Evolutionary conservation across 2,329 filamentous ascomycete genomes (phyloP).

Genomic region (Thelonectria blattea): DNA sequence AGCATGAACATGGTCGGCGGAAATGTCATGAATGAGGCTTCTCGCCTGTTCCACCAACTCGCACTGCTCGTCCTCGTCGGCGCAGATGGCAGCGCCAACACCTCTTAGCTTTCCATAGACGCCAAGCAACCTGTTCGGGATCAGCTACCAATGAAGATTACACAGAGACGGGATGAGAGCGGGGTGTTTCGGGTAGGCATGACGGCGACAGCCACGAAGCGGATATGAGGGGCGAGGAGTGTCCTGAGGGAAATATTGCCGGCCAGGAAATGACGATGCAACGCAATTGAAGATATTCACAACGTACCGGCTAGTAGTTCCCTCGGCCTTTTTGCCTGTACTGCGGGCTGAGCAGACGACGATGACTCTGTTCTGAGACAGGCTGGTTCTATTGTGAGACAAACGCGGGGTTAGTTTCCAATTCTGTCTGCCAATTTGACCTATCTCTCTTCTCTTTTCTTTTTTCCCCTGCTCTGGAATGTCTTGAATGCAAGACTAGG

Average conservation of each 20-base stretch:
- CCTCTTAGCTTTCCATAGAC: slow-evolving; percentile 64
- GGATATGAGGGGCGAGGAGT: neutral
- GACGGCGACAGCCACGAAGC: neutral
- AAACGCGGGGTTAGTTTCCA: slow-evolving; percentile 24
- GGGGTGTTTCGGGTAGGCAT: neutral
- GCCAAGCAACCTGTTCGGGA: slow-evolving; percentile 57
- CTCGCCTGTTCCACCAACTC: slow-evolving; percentile 69
- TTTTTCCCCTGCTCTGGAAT: neutral
- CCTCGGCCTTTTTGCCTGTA: slow-evolving; percentile 91
- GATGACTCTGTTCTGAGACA: slow-evolving; percentile 76
- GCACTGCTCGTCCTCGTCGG: slow-evolving; percentile 56
- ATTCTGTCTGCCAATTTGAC: slow-evolving; percentile 11
- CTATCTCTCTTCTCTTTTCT: slow-evolving; percentile 14
- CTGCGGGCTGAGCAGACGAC: slow-evolving; percentile 96
- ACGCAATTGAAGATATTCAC: slow-evolving; percentile 5
- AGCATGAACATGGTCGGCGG: slow-evolving; percentile 79
- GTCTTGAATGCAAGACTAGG: slow-evolving; percentile 1
- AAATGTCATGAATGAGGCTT: slow-evolving; percentile 79
- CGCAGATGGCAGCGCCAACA: slow-evolving; percentile 59
- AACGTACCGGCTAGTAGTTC: slow-evolving; percentile 90
- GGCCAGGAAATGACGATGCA: neutral
- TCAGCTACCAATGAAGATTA: slow-evolving; percentile 6
- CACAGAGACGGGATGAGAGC: neutral
- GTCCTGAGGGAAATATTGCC: slow-evolving; percentile 15
- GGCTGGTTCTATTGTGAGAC: slow-evolving; percentile 45